phyloP scores from a whole-genome alignment of 768 basidiomycete species.

The Porphyrellus cyaneotinctus region DNA sequence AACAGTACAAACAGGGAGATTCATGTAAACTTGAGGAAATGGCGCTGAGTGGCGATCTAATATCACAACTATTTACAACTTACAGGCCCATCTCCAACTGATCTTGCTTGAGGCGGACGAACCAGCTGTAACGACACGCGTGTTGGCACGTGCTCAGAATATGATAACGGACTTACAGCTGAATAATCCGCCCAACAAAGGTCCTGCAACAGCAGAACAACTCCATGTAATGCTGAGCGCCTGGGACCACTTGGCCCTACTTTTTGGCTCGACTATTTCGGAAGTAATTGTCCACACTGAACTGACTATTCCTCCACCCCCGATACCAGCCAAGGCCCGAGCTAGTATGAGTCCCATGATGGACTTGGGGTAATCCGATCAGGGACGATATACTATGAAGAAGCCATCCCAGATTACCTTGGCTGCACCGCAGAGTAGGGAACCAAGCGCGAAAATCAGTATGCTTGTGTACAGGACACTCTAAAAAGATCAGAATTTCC shows the following conservation, averaged over 20 bases:
- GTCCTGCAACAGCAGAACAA: conserved; percentile 80
- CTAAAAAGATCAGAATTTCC: conserved; percentile 35
- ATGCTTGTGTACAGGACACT: conserved; percentile 70
- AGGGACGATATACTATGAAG: conserved; percentile 14
- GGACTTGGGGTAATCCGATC: conserved; percentile 25
- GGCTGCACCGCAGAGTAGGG: conserved; percentile 74
- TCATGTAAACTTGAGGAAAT: conserved; percentile 63
- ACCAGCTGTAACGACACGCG: conserved; percentile 28
- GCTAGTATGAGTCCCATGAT: conserved; percentile 64
- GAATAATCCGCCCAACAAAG: conserved; percentile 78
- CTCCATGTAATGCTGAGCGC: conserved; percentile 84
- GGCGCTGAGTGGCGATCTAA: conserved; percentile 16
- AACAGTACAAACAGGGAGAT: conserved; percentile 67
- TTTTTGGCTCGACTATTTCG: conserved; percentile 69
- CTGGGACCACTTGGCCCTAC: conserved; percentile 80
- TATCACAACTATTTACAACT: conserved; percentile 31
- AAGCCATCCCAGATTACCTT: conserved; percentile 41
- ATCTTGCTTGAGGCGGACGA: conserved; percentile 26
- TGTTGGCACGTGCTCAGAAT: conserved; percentile 14
- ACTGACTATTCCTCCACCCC: conserved; percentile 84
- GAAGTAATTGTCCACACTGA: conserved; percentile 85
- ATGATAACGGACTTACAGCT: conserved; percentile 49
- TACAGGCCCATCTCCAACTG: conserved; percentile 86
- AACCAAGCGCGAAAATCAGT: conserved; percentile 69
- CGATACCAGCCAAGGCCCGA: conserved; percentile 66